Percentiles rank a stretch among this genome's conserved stretches.
Evolutionary conservation across 129 eudicot genomes (phyloP).

Genomic region (Centaurea solstitialis): DNA sequence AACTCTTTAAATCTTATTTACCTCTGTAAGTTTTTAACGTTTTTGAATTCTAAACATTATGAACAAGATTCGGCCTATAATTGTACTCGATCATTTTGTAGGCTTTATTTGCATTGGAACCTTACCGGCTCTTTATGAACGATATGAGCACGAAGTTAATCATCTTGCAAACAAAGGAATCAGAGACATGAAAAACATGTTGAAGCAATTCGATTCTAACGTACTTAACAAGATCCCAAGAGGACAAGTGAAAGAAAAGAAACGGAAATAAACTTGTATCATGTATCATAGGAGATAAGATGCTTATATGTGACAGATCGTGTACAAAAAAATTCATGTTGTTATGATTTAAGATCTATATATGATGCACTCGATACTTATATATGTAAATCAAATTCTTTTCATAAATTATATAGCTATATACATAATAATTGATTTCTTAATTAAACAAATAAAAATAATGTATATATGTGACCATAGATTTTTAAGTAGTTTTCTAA

Average conservation of each 20-base stretch:
- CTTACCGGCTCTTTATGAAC: conserved; percentile 68
- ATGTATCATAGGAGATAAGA: neutral
- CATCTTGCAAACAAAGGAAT: conserved; percentile 61
- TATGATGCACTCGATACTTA: neutral
- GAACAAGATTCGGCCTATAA: neutral
- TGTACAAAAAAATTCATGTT: conserved; percentile 7
- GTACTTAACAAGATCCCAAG: conserved; percentile 82
- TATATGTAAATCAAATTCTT: neutral
- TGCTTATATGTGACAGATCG: neutral
- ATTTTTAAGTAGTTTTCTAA: too few species aligned
- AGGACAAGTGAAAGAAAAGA: conserved; percentile 71
- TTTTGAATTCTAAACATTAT: neutral
- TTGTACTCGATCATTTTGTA: conserved; percentile 7
- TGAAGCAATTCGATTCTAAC: conserved; percentile 53
- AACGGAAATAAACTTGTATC: conserved; percentile 29
- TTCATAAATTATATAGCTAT: neutral
- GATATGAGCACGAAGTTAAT: conserved; percentile 66
- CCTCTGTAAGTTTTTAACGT: conserved; percentile 41
- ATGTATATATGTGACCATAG: neutral
- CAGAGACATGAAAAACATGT: conserved; percentile 46
- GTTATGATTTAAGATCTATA: neutral
- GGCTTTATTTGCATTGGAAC: conserved; percentile 63
- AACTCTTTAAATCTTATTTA: conserved; percentile 70
- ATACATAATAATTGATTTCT: neutral
- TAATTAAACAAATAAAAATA: neutral